phyloP scores from a whole-genome alignment of 345 rosid species.

The Noccaea bulbosa region DNA sequence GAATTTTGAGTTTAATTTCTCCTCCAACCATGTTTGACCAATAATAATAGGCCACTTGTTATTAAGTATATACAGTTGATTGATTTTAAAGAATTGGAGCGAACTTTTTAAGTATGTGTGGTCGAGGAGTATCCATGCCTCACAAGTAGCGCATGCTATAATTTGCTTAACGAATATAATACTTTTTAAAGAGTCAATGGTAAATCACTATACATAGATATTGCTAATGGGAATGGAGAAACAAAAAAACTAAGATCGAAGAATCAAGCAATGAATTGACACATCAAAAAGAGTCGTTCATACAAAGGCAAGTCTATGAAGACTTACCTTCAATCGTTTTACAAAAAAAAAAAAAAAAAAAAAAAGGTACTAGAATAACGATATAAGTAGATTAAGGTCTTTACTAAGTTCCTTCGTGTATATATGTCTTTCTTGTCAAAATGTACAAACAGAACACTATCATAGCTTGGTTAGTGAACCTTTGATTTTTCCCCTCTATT shows the following conservation, averaged over 20 bases:
- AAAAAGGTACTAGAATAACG: too few relatives aligned
- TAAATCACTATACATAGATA: neutral
- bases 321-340: conserved; percentile 19
- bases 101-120: neutral
- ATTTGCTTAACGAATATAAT: neutral
- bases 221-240: conserved; percentile 6
- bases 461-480: too few relatives aligned
- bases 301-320: neutral
- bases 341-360: too few relatives aligned
- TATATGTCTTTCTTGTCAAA: conserved; percentile 1
- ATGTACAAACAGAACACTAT: neutral
- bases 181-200: neutral
- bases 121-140: conserved; percentile 8
- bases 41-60: neutral
- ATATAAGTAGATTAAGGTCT: too few relatives aligned
- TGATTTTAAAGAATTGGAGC: too few relatives aligned
- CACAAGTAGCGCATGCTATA: conserved; percentile 18
- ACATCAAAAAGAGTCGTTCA: neutral
- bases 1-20: neutral
- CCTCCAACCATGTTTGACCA: conserved; percentile 10
- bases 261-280: neutral
- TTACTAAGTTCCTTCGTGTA: neutral
- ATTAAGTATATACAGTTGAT: too few relatives aligned
- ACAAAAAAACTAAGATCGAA: neutral
- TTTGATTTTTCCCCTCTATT: too few relatives aligned